These are phyloP conservation scores for Podila clonocystis DNA, from an alignment of 192 early-diverging fungal species.

Conservation along the genomic window DNA sequence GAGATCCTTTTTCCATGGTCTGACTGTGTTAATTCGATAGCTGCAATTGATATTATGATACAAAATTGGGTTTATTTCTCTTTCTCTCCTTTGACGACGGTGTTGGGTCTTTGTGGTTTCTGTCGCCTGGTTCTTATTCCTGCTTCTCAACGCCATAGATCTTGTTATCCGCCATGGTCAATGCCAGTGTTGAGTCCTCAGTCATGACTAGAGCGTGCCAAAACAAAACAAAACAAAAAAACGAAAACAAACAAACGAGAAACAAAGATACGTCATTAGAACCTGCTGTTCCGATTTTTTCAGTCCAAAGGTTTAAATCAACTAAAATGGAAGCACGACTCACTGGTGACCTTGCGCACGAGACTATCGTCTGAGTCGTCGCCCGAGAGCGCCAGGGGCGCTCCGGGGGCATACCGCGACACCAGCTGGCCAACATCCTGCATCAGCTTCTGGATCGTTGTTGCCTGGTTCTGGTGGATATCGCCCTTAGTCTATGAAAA, in stretches of 20 bases:
- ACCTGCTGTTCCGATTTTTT: neutral
- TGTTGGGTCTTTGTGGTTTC: neutral
- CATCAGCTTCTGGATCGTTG: constrained; percentile 46
- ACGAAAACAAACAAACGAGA: no score
- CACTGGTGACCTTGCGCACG: constrained; percentile 49
- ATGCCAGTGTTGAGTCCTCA: constrained; percentile 37
- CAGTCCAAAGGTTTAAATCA: neutral
- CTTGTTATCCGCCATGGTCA: constrained; percentile 53
- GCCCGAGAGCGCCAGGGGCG: neutral
- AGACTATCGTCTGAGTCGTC: constrained; percentile 31
- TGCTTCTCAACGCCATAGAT: constrained; percentile 20
- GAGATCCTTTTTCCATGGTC: no score
- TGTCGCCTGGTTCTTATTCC: neutral
- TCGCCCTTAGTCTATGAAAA: constrained; percentile 21
- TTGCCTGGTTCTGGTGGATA: constrained; percentile 31
- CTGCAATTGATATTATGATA: neutral
- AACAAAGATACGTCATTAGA: no score
- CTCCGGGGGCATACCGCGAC: constrained; percentile 28
- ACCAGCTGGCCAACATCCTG: constrained; percentile 50
- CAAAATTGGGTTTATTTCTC: neutral
- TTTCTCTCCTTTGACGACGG: neutral
- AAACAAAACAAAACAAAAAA: no score
- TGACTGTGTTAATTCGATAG: no score
- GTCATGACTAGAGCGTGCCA: constrained; percentile 37
- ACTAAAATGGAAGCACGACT: neutral